Percentiles rank a stretch among this genome's conserved stretches.
Evolutionary conservation across 1,284 basidiomycete species (phyloP).

Genomic region (Ustilago cynodontis): DNA sequence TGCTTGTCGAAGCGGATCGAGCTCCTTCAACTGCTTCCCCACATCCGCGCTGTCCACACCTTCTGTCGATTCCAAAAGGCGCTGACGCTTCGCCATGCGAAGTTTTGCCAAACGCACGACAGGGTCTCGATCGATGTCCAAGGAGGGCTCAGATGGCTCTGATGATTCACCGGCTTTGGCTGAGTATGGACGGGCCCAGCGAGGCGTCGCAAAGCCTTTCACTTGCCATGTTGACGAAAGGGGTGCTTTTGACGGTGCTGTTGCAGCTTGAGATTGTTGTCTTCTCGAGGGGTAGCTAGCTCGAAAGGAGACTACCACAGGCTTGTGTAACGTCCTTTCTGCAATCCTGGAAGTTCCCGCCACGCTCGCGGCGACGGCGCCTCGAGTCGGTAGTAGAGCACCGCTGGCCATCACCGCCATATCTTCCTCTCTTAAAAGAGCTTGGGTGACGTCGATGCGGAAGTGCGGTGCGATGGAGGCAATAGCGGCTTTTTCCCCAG

Average conservation of each 20-base stretch:
- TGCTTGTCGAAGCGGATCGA: conserved; percentile 74
- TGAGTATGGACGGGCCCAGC: conserved; percentile 3
- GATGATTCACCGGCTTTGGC: conserved; percentile 9
- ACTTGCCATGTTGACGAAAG: neutral
- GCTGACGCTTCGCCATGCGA: conserved; percentile 43
- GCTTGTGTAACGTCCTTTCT: neutral
- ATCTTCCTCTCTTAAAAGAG: too few species aligned
- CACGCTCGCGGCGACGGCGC: neutral
- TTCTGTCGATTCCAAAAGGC: conserved; percentile 25
- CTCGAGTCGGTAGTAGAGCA: neutral
- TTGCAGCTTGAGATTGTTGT: neutral
- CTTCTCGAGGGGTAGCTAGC: too few species aligned
- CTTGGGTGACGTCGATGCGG: too few species aligned
- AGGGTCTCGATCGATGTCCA: conserved; percentile 40
- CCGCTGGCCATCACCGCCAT: conserved; percentile 1
- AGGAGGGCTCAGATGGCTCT: neutral
- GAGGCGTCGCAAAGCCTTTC: neutral
- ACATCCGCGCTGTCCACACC: conserved; percentile 24
- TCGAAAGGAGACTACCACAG: neutral
- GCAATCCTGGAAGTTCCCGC: conserved; percentile 1
- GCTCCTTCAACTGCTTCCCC: conserved; percentile 72
- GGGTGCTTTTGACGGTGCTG: neutral
- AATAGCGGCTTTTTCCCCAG: too few species aligned
- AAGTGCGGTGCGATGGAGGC: too few species aligned
- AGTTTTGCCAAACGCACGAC: conserved; percentile 40